Base-by-base conservation (phyloP, 208 protist genomes). In the Jaenimonas drosophilae region DNA sequence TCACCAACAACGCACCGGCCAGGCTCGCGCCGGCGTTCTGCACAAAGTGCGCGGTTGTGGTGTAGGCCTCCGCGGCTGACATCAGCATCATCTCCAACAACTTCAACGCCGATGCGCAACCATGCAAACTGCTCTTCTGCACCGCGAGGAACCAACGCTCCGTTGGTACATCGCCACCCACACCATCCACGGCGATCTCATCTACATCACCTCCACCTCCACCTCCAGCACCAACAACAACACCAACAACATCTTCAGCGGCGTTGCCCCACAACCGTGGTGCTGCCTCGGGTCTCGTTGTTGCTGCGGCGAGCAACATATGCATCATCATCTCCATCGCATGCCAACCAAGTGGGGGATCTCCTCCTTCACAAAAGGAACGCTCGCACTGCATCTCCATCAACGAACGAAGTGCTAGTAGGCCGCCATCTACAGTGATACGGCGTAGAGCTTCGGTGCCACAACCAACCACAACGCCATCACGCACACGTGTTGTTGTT, bases 301-400 rank as follows among this genome's bases (percentile, higher is more conserved):
- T 34, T 34, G 11, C 31, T 34, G 37, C 37, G 37, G 52, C 45
- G 25, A 34, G 7, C 24, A 90, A 49, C 3, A 80, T 61, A 6
- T 84, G 59, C 14, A 90, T 54, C 5, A 88, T 44, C 24, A 54
- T 58, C 23, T 84, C 52, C 1, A 84, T 29, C n/a, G 39, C 63
- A 5, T 45, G 2, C 79, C 79, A 88, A 29, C 71, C 75, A 19
- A 76, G 39, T 17, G 30, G 12, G 1, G 76, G 72, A 20, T 65
- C 42, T 14, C 50, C 60, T 28, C 55, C 48, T 31, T 58, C 54
- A 25, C 60, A 25, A 31, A 90, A 75, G 26, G 66, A 62, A 20
- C 32, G 36, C 28, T 69, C 58, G 53, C 81, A 85, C 45, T 73
- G 48, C 16, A 48, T 41, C 59, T 77, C 69, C 30, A 77, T 26